Conservation (phyloP, 2,329 filamentous ascomycete genomes). For the Diplodia sapinea region DNA sequence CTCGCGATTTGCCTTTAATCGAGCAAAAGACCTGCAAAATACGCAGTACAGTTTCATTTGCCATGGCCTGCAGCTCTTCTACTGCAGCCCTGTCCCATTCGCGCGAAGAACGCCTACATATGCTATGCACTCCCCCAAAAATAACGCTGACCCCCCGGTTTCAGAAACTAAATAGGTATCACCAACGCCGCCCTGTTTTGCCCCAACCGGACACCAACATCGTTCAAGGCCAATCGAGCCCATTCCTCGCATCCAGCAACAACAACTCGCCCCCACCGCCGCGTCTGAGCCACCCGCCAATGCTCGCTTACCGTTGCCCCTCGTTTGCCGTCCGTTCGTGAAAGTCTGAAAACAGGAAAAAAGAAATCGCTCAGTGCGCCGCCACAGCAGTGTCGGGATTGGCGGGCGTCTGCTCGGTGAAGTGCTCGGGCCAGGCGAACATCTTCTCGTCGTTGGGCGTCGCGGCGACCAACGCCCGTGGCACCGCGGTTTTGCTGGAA, state of each 20-base stretch:
- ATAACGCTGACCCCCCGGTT: constrained; percentile 9
- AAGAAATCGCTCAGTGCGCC: constrained; percentile 15
- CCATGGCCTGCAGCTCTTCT: not conserved
- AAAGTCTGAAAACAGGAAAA: not conserved
- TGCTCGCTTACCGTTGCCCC: not conserved
- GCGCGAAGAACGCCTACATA: constrained; percentile 11
- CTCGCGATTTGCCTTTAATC: not conserved
- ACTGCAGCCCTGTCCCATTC: constrained; percentile 22
- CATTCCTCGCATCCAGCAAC: not conserved
- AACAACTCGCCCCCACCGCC: constrained; percentile 4
- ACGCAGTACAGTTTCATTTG: not conserved
- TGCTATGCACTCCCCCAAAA: not conserved
- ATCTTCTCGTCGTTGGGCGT: constrained; percentile 67
- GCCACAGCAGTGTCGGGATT: constrained; percentile 28
- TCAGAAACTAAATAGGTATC: constrained; percentile 15
- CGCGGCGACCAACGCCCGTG: constrained; percentile 51
- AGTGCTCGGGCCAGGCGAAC: constrained; percentile 67
- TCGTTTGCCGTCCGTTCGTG: not conserved
- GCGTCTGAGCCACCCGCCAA: constrained; percentile 25
- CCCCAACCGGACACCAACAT: constrained; percentile 12
- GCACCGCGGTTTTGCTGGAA: constrained; percentile 63
- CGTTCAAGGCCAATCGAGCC: constrained; percentile 7
- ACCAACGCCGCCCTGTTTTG: constrained; percentile 9
- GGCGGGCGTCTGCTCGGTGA: constrained; percentile 40
- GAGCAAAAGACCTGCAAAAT: not conserved